Percentiles rank a stretch among this genome's conserved stretches.
phyloP scores from a whole-genome alignment of 441 rosid genomes.

The Brassica hybrid region DNA sequence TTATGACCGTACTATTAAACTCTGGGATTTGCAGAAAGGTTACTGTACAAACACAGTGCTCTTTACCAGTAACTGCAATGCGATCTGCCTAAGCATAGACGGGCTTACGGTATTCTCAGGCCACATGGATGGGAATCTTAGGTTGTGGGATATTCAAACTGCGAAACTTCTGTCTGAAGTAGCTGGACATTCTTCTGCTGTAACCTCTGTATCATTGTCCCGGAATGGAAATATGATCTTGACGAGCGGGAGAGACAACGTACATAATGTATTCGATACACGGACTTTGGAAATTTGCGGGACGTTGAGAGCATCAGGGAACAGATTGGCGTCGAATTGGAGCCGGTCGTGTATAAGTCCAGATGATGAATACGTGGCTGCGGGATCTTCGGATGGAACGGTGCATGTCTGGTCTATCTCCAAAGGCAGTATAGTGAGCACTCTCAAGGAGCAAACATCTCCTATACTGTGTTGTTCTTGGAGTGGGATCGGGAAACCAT shows the following conservation, averaged over 20 bases:
- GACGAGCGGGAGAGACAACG: slow-evolving; percentile 93
- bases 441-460: slow-evolving; percentile 81
- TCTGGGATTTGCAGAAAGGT: slow-evolving; percentile 96
- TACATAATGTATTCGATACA: slow-evolving; percentile 87
- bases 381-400: slow-evolving; percentile 91
- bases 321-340: slow-evolving; percentile 92
- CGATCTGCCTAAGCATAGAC: slow-evolving; percentile 79
- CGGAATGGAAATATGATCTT: slow-evolving; percentile 71
- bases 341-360: slow-evolving; percentile 97
- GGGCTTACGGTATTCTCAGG: slow-evolving; percentile 94
- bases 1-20: slow-evolving; percentile 88
- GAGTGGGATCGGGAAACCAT: slow-evolving; percentile 90
- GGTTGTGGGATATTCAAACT: slow-evolving; percentile 88
- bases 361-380: slow-evolving; percentile 82
- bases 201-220: slow-evolving; percentile 76
- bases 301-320: slow-evolving; percentile 80
- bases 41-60: slow-evolving; percentile 89
- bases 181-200: slow-evolving; percentile 79
- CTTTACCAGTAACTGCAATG: slow-evolving; percentile 87
- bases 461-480: slow-evolving; percentile 90
- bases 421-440: slow-evolving; percentile 73
- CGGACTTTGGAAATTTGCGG: slow-evolving; percentile 84
- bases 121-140: slow-evolving; percentile 91
- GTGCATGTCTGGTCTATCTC: slow-evolving; percentile 83
- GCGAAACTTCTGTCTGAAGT: slow-evolving; percentile 88